Evolutionary conservation across 148 eudicot species (phyloP).

Genomic region (Linanthus parryae): DNA sequence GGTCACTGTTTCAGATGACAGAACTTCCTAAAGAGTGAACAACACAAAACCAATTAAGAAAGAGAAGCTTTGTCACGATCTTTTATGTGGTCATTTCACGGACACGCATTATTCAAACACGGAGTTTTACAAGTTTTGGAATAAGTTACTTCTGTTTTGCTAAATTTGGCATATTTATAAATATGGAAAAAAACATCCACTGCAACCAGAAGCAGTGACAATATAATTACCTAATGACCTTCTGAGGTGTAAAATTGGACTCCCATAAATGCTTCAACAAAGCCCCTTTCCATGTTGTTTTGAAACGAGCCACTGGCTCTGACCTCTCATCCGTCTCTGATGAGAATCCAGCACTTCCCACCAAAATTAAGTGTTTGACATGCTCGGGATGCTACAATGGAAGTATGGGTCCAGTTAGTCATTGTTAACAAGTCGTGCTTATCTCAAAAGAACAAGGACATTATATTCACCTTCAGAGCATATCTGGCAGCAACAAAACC

Average conservation of each 20-base stretch:
- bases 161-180: too few species aligned
- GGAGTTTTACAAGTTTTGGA: too few species aligned
- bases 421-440: neutral
- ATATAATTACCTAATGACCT: constrained; percentile 56
- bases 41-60: too few species aligned
- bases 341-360: constrained; percentile 84
- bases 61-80: too few species aligned
- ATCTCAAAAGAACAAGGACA: constrained; percentile 11
- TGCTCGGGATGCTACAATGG: constrained; percentile 80
- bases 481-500: constrained; percentile 95
- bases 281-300: constrained; percentile 93
- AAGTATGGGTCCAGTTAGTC: constrained; percentile 8
- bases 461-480: constrained; percentile 64
- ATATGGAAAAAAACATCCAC: neutral
- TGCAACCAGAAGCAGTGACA: neutral
- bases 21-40: too few species aligned
- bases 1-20: too few species aligned
- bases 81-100: too few species aligned
- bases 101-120: too few species aligned
- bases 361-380: constrained; percentile 83
- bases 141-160: too few species aligned
- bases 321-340: constrained; percentile 56
- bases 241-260: constrained; percentile 90
- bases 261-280: constrained; percentile 90
- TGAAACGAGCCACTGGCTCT: constrained; percentile 55